Evolutionary conservation across 1,139 yeast species (phyloP).

Genomic region (Eremothecium sinecaudum): DNA sequence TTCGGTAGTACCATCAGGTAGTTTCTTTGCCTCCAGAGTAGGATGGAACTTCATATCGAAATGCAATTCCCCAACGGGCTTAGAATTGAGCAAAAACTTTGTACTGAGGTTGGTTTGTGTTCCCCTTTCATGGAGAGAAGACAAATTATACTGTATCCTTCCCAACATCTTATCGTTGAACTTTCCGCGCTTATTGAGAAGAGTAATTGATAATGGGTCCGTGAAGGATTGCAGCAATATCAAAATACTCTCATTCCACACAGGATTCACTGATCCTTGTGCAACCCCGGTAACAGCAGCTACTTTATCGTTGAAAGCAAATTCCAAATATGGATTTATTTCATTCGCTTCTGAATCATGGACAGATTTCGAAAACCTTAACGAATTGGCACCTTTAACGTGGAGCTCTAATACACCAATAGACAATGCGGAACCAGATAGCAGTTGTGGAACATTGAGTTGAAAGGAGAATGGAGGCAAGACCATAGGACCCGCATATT

Average conservation of each 20-base stretch:
- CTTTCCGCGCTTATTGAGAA: conserved; percentile 65
- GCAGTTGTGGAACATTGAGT: conserved; percentile 78
- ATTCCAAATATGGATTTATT: conserved; percentile 75
- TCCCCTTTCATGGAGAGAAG: conserved; percentile 47
- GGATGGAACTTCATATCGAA: conserved; percentile 73
- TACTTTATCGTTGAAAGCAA: conserved; percentile 50
- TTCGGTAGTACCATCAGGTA: conserved; percentile 75
- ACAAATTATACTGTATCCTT: conserved; percentile 64
- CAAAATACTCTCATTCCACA: conserved; percentile 72
- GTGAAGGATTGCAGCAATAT: conserved; percentile 65
- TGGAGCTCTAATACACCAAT: conserved; percentile 75
- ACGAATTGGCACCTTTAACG: conserved; percentile 54
- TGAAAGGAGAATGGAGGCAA: conserved; percentile 88
- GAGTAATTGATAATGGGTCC: conserved; percentile 65
- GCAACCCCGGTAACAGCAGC: conserved; percentile 61
- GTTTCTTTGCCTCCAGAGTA: conserved; percentile 61
- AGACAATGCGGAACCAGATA: conserved; percentile 81
- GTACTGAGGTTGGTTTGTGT: conserved; percentile 45
- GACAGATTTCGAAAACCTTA: conserved; percentile 63
- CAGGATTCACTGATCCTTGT: conserved; percentile 57
- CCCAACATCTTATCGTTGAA: conserved; percentile 81
- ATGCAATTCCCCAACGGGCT: conserved; percentile 63
- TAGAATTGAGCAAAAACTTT: conserved; percentile 66
- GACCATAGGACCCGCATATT: conserved; percentile 79
- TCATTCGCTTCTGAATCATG: background rate